phyloP scores from a whole-genome alignment of 108 stramenopile species.

The Skeletonema costatum region DNA sequence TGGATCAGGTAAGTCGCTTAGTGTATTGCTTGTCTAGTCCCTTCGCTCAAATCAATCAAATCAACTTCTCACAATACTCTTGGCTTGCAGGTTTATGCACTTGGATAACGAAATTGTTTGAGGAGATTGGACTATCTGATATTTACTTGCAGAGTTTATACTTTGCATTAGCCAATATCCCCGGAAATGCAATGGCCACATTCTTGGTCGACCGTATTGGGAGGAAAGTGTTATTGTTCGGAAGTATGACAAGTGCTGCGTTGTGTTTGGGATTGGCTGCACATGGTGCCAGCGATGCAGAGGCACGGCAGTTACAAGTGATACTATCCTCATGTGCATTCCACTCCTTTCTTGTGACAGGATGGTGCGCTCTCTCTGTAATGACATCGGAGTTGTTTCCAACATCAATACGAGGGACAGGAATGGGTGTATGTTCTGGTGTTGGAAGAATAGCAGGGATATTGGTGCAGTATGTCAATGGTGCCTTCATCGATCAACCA shows the following conservation, averaged over 20 bases:
- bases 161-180: slow-evolving; percentile 13
- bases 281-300: slow-evolving; percentile 5
- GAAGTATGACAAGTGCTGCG: not conserved
- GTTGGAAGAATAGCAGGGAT: not conserved
- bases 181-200: slow-evolving; percentile 6
- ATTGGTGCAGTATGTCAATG: slow-evolving; percentile 7
- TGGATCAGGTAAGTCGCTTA: not conserved
- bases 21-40: not conserved
- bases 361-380: slow-evolving; percentile 12
- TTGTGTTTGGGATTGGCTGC: slow-evolving; percentile 6
- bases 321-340: slow-evolving; percentile 3
- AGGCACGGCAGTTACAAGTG: not conserved
- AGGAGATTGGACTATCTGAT: slow-evolving; percentile 4
- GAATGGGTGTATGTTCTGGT: slow-evolving; percentile 2
- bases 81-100: slow-evolving; percentile 4
- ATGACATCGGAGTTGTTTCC: slow-evolving; percentile 13
- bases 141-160: slow-evolving; percentile 14
- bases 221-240: slow-evolving; percentile 7
- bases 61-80: not conserved
- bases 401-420: slow-evolving; percentile 8
- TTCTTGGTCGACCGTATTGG: slow-evolving; percentile 9
- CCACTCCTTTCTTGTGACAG: slow-evolving; percentile 8
- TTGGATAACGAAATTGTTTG: slow-evolving; percentile 18
- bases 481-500: slow-evolving; percentile 6
- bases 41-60: not conserved